Base-by-base conservation (phyloP, 2,329 filamentous ascomycete species). In the Ambrosiella beaveri region DNA sequence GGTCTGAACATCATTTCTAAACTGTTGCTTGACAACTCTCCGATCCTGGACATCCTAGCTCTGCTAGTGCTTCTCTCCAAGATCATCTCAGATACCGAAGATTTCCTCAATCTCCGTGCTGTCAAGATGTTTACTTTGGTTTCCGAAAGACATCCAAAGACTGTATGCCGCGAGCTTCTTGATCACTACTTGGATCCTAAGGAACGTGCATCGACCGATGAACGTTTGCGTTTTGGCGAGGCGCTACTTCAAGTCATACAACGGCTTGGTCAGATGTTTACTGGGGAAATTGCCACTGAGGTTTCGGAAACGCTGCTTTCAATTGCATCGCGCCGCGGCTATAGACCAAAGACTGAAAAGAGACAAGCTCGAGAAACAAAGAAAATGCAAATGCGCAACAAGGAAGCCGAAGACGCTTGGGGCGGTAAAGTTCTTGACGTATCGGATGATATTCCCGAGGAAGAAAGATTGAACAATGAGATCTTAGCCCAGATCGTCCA, bases 61-160 rank as follows among this genome's bases (percentile, higher is more conserved):
- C 73, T 81, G 2, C 71, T 84, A 0, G 77, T 84, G 5, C 72
- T 86, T 1, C 71, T 88, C 57, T 80, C 81, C 1, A 79, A 77
- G 8, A 72, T 87, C 0, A 71, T 88, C 1, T 75, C 77, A 61
- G 82, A 86, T 54, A 71, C 75, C 5, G 85, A 88, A 58, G 83
- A 86, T 58, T 89, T 84, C 65, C 81, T 88, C 61, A 84, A 85
- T 64, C 71, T 84, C 2, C 76, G 80, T n/a, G 78, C 81, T 13
- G 79, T 88, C 61, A 80, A 80, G 61, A 74, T 83, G 1, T 79
- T 86, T 60, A 76, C 78, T 0, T 76, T 80, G 27, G 68, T 89
- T 9, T 77, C 82, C 0, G 70, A 74, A 61, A 75, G 72, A 58
- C 83, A 86, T 55, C 81, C 84, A 0, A 77, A 75, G 47, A 77